Evolutionary conservation across 345 rosid genomes (phyloP).

Genomic region (Corymbia maculata): DNA sequence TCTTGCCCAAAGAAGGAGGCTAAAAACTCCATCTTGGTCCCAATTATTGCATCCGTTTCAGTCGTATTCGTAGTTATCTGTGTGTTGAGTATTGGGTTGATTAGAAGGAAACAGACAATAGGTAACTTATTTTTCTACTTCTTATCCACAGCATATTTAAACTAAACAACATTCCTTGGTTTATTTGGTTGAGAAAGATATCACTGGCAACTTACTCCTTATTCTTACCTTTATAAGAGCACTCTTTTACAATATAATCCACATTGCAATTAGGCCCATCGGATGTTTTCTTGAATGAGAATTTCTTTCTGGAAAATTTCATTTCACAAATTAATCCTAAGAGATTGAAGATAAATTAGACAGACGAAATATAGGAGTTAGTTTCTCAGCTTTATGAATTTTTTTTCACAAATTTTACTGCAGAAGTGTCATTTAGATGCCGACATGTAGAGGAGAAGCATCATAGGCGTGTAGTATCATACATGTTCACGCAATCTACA

Average conservation of each 20-base stretch:
- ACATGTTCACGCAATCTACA: not conserved
- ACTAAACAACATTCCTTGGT: not conserved
- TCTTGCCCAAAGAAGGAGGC: not conserved
- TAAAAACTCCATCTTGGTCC: slow-evolving; percentile 5
- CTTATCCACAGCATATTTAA: not conserved
- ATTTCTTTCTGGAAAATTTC: not conserved
- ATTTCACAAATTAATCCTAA: not conserved
- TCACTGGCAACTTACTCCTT: not conserved
- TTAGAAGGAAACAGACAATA: slow-evolving; percentile 8
- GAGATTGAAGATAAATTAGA: not conserved
- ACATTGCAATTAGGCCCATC: accelerated
- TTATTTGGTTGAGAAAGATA: not conserved
- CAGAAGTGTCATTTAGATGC: not conserved
- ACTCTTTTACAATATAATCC: not conserved
- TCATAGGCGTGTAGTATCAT: not conserved
- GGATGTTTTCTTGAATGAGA: not conserved
- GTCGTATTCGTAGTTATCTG: slow-evolving; percentile 3
- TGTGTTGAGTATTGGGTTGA: not conserved
- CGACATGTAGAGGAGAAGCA: not conserved
- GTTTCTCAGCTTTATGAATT: accelerated
- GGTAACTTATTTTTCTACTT: not conserved
- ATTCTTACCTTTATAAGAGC: not conserved
- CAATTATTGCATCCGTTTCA: slow-evolving; percentile 14
- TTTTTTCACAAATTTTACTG: not conserved
- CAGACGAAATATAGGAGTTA: not conserved